A percentile compares a stretch with the other conserved stretches of the same genome.
These are phyloP conservation scores for Abelmoschus esculentus DNA, from an alignment of 345 rosid species.

Conservation along the genomic window DNA sequence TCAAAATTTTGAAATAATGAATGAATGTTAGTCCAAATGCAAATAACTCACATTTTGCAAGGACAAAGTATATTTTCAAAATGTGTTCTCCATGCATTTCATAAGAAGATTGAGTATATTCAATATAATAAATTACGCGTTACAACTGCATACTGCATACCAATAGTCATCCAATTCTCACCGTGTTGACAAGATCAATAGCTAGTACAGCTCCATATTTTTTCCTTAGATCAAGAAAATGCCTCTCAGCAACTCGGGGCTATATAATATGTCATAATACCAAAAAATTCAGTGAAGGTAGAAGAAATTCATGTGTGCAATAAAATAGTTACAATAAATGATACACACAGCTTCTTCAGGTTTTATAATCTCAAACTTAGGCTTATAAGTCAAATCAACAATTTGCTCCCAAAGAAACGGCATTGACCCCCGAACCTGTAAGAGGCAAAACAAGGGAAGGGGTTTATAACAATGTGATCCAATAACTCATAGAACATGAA, in stretches of 20 bases:
- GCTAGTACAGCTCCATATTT: slow-evolving; percentile 77
- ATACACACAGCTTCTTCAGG: slow-evolving; percentile 68
- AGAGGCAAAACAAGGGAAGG: slow-evolving; percentile 13
- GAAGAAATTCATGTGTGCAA: slow-evolving; percentile 6
- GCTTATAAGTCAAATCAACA: slow-evolving; percentile 92
- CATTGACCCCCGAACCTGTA: slow-evolving; percentile 88
- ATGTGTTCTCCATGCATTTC: neutral
- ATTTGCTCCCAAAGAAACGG: slow-evolving; percentile 94
- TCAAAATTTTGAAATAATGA: slow-evolving; percentile 12
- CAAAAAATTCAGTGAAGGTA: slow-evolving; percentile 11
- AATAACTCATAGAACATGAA: neutral
- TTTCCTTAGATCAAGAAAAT: slow-evolving; percentile 88
- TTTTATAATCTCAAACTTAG: slow-evolving; percentile 83
- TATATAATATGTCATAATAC: slow-evolving; percentile 25
- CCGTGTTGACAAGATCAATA: slow-evolving; percentile 89
- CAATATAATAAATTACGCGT: neutral
- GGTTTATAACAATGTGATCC: neutral
- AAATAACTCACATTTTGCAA: neutral
- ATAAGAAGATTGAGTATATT: neutral
- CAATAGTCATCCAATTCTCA: slow-evolving; percentile 12
- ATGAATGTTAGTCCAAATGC: slow-evolving; percentile 1
- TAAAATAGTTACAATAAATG: slow-evolving; percentile 6
- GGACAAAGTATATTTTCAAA: neutral
- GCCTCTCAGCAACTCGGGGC: slow-evolving; percentile 75
- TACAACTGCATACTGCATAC: neutral